Conservation (phyloP, 805 yeast genomes). For the Candida oleophila region DNA sequence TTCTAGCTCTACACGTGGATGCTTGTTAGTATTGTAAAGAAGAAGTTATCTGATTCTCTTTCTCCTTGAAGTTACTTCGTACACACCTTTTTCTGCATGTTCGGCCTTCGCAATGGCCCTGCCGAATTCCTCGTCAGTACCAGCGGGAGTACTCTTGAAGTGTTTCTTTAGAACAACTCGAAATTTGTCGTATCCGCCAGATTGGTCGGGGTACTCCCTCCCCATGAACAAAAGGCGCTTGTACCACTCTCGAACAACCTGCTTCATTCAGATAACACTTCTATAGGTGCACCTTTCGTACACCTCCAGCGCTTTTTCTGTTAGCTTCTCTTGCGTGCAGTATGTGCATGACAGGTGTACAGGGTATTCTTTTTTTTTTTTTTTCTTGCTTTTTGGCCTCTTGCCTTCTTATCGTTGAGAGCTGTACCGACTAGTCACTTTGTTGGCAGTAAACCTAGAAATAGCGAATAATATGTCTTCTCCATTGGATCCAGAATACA, state of each 20-base stretch:
- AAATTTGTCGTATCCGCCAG: slow-evolving; percentile 29
- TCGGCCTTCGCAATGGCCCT: slow-evolving; percentile 29
- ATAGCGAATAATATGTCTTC: not conserved
- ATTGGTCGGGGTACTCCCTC: slow-evolving; percentile 30
- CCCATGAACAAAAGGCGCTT: slow-evolving; percentile 33
- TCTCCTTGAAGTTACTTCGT: not conserved
- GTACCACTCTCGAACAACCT: slow-evolving; percentile 21
- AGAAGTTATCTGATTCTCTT: not conserved
- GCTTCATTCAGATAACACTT: slow-evolving; percentile 17
- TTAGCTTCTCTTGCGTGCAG: not conserved
- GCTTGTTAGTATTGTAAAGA: slow-evolving; percentile 8
- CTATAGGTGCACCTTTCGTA: not conserved
- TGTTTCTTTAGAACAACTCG: slow-evolving; percentile 16
- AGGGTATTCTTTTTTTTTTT: too few relatives aligned
- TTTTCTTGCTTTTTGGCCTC: too few relatives aligned
- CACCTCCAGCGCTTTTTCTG: not conserved
- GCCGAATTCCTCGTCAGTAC: slow-evolving; percentile 16
- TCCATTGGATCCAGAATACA: slow-evolving; percentile 3
- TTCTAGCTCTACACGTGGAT: slow-evolving; percentile 26
- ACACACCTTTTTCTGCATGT: slow-evolving; percentile 24
- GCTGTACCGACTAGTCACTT: too few relatives aligned
- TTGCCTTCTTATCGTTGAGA: too few relatives aligned
- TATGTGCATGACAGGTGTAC: not conserved
- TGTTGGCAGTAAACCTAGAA: not conserved
- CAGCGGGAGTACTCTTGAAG: slow-evolving; percentile 16